Percentiles rank a stretch among this genome's conserved stretches.
phyloP scores from a whole-genome alignment of 495 filamentous ascomycete genomes.

The Podospora conica region DNA sequence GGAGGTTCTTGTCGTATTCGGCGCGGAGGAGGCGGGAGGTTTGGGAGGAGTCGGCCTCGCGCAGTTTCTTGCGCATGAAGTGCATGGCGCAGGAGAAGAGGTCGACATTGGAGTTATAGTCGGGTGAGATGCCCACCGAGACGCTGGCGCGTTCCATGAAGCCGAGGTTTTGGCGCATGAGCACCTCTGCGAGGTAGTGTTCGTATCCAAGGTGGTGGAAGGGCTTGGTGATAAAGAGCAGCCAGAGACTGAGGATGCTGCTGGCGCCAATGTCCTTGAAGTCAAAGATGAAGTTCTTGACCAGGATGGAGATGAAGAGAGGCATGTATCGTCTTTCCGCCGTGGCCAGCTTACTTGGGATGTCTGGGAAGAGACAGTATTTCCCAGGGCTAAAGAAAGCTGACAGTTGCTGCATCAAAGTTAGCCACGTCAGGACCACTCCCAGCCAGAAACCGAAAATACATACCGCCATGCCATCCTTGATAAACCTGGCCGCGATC shows the following conservation, averaged over 20 bases:
- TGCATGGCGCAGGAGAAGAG: conserved; percentile 34
- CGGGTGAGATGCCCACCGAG: conserved; percentile 21
- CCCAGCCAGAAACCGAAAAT: neutral
- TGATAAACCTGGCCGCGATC: conserved; percentile 36
- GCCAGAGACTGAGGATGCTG: conserved; percentile 32
- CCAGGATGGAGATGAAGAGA: conserved; percentile 36
- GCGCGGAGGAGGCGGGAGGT: conserved; percentile 22
- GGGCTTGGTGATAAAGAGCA: conserved; percentile 37
- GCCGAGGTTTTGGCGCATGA: conserved; percentile 28
- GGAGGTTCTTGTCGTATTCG: conserved; percentile 32
- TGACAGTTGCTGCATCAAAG: conserved; percentile 25
- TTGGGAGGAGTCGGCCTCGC: conserved; percentile 16
- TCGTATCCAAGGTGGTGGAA: conserved; percentile 32
- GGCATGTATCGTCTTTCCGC: conserved; percentile 31
- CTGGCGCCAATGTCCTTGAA: conserved; percentile 33
- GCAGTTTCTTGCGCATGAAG: conserved; percentile 39
- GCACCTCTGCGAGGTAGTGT: conserved; percentile 35
- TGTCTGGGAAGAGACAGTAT: conserved; percentile 32
- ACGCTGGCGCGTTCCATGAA: conserved; percentile 31
- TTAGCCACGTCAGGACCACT: conserved; percentile 12
- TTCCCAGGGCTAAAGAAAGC: conserved; percentile 36
- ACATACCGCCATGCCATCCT: conserved; percentile 33
- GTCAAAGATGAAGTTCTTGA: conserved; percentile 34
- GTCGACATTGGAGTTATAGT: conserved; percentile 37
- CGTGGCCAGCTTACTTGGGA: conserved; percentile 25